phyloP scores from a whole-genome alignment of 2,329 filamentous ascomycete species.

The Xylariaceae sp. region DNA sequence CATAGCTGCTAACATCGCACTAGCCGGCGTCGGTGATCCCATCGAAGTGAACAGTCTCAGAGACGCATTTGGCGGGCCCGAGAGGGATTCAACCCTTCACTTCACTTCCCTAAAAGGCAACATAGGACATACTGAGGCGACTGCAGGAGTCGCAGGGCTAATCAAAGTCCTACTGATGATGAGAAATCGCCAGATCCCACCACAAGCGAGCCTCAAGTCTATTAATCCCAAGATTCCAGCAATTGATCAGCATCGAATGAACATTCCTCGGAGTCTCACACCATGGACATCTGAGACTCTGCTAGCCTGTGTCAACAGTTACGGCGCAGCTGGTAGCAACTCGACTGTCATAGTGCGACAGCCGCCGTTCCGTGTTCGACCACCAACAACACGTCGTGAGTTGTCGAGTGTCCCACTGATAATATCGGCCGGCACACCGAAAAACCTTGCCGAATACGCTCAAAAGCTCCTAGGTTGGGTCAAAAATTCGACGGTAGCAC shows the following conservation, averaged over 20 bases:
- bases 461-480: background rate
- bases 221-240: slow-evolving; percentile 11
- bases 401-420: background rate
- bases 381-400: background rate
- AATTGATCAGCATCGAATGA: slow-evolving; percentile 4
- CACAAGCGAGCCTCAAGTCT: slow-evolving; percentile 4
- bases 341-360: slow-evolving; percentile 6
- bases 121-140: slow-evolving; percentile 13
- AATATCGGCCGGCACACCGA: background rate
- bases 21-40: slow-evolving; percentile 9
- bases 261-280: background rate
- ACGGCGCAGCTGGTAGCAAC: slow-evolving; percentile 17
- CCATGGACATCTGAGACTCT: background rate
- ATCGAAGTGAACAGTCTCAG: slow-evolving; percentile 12
- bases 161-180: slow-evolving; percentile 18
- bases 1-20: background rate
- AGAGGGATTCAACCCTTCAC: slow-evolving; percentile 3
- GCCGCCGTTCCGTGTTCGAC: background rate
- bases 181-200: slow-evolving; percentile 9
- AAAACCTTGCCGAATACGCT: background rate
- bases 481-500: background rate
- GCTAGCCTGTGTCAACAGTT: slow-evolving; percentile 12
- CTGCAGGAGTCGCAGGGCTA: slow-evolving; percentile 8
- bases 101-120: slow-evolving; percentile 13
- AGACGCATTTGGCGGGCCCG: slow-evolving; percentile 9